These are phyloP conservation scores for Polyporus tsugae DNA, from an alignment of 1,284 basidiomycete genomes.

Conservation along the genomic window DNA sequence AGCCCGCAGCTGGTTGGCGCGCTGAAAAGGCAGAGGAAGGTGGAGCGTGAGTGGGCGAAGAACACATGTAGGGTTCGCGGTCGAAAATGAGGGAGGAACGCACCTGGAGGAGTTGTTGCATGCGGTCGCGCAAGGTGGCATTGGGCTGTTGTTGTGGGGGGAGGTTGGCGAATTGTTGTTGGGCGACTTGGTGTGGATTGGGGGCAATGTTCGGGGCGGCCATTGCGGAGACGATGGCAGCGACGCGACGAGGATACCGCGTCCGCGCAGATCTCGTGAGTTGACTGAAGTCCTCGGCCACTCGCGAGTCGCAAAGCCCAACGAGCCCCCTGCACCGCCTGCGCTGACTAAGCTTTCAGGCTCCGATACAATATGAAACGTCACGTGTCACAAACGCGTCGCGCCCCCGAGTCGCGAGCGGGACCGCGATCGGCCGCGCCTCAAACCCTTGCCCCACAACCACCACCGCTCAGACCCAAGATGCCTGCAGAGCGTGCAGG, in stretches of 20 bases:
- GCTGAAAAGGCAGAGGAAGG: conserved; percentile 36
- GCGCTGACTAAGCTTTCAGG: conserved; percentile 31
- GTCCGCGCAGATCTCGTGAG: conserved; percentile 41
- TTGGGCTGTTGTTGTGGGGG: conserved; percentile 34
- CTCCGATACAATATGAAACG: conserved; percentile 19
- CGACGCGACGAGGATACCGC: conserved; percentile 33
- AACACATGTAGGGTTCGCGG: background rate
- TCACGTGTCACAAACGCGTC: conserved; percentile 35
- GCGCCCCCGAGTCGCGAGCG: conserved; percentile 18
- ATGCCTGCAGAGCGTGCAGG: conserved; percentile 84
- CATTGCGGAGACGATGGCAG: conserved; percentile 36
- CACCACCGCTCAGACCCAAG: conserved; percentile 36
- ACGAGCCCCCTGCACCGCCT: conserved; percentile 19
- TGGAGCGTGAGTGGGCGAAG: background rate
- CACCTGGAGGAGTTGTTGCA: conserved; percentile 41
- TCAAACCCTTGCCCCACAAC: conserved; percentile 18
- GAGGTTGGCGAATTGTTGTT: conserved; percentile 31
- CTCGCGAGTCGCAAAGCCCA: conserved; percentile 9
- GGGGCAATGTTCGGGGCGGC: conserved; percentile 42
- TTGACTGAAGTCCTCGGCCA: conserved; percentile 22
- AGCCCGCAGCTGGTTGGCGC: conserved; percentile 42
- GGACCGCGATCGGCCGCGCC: conserved; percentile 16
- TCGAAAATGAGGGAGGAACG: conserved; percentile 10
- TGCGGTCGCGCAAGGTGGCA: conserved; percentile 36
- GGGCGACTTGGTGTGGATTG: conserved; percentile 31